These are phyloP conservation scores for Saccharomyces mikatae DNA, from an alignment of 805 yeast species.

Conservation along the genomic window DNA sequence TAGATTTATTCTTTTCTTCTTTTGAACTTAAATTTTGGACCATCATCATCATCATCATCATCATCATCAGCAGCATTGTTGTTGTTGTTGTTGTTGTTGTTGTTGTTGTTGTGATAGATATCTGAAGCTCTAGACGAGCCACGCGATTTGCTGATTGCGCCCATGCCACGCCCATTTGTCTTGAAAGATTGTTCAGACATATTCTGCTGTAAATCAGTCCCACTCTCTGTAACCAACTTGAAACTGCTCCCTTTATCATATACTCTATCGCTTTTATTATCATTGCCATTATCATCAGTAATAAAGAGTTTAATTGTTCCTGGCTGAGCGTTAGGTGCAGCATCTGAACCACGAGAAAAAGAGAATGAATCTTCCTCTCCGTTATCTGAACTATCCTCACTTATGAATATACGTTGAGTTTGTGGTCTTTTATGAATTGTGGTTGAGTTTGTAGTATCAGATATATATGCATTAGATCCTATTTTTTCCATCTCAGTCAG, in stretches of 20 bases:
- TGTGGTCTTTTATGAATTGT: not conserved
- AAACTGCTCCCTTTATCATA: not conserved
- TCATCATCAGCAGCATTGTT: not conserved
- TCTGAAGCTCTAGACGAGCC: not conserved
- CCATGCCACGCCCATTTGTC: not conserved
- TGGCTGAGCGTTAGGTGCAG: not conserved
- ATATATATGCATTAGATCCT: not conserved
- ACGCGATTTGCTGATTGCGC: not conserved
- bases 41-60: constrained; percentile 26
- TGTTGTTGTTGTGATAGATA: not conserved
- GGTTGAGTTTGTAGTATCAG: not conserved
- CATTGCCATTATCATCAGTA: constrained; percentile 11
- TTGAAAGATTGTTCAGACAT: not conserved
- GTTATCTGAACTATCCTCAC: not conserved
- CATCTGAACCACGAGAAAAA: constrained; percentile 3
- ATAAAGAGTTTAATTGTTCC: constrained; percentile 9
- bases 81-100: not conserved
- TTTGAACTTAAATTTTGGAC: constrained; percentile 31
- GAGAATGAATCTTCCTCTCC: constrained; percentile 2
- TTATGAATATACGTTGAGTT: not conserved
- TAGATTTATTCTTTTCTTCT: constrained; percentile 11
- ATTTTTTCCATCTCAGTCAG: constrained; percentile 1
- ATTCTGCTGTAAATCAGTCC: not conserved
- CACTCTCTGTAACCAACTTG: not conserved
- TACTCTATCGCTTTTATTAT: not conserved